Evolutionary conservation across 2,329 filamentous ascomycete genomes (phyloP).

Genomic region (Xylariaceae sp.): DNA sequence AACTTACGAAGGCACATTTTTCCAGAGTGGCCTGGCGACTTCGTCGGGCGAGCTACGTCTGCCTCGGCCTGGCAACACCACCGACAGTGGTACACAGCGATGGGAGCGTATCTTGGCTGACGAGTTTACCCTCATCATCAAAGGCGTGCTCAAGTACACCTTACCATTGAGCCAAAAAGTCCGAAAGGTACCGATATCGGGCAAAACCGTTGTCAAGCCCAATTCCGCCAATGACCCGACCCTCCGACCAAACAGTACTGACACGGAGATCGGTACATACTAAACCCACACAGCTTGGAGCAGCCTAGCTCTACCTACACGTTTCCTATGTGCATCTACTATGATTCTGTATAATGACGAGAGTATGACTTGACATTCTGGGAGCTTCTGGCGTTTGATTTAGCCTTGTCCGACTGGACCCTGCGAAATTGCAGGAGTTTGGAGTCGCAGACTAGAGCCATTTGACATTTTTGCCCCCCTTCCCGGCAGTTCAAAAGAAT

Average conservation of each 20-base stretch:
- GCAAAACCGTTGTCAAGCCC: conserved; percentile 58
- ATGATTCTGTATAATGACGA: conserved; percentile 38
- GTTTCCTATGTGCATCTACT: conserved; percentile 27
- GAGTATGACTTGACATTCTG: conserved; percentile 35
- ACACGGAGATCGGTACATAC: conserved; percentile 25
- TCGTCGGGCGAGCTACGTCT: conserved; percentile 84
- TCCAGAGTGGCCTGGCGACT: conserved; percentile 68
- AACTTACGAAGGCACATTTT: conserved; percentile 84
- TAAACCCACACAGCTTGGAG: conserved; percentile 21
- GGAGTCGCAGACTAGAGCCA: too few relatives aligned
- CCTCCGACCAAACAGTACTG: conserved; percentile 38
- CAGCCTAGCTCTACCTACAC: conserved; percentile 21
- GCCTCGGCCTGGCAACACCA: conserved; percentile 80
- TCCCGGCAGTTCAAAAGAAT: conserved; percentile 5
- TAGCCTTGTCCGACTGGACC: background rate
- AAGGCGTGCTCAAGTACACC: conserved; percentile 84
- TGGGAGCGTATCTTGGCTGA: conserved; percentile 91
- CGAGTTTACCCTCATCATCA: conserved; percentile 89
- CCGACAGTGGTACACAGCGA: conserved; percentile 76
- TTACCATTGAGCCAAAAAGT: conserved; percentile 60
- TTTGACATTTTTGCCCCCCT: conserved; percentile 5
- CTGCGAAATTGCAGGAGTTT: too few relatives aligned
- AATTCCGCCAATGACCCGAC: conserved; percentile 58
- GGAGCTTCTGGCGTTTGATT: conserved; percentile 34
- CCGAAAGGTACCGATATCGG: conserved; percentile 59